Evolutionary conservation across 1,139 yeast species (phyloP), one percentile per base, ranked within the genome.

Genomic region (Yamadazyma atmosphaerica): DNA sequence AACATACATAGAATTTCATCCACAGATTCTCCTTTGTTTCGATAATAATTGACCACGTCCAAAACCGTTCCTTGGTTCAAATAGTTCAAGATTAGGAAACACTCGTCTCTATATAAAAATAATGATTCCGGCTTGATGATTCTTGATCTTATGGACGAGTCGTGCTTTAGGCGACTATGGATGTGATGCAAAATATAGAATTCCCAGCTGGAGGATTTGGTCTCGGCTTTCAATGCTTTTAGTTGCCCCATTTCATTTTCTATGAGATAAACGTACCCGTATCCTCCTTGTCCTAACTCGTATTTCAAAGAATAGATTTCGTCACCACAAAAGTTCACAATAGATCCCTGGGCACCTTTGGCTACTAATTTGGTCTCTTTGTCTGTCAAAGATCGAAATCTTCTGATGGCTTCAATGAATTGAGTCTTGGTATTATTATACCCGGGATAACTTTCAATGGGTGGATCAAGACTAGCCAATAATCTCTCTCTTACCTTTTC

Each of bases 161-260:
- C 42, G 16, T 32, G 33, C 12, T 37, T 23, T 17, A 71, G 50
- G 38, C 77, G 53, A 16, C 61, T 51, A 36, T 76, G 79, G 8
- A 86, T 63, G 50, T 79, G 81, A 24, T 64, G 72, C 39, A 86
- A 63, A 19, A 88, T 79, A 54, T 86, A 88, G 51, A 77, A 86
- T 57, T 89, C 97, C 96, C 96, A 89, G 9, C 79, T 70, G 29
- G 80, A 77, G 0, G 88, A 65, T 0, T 92, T 89, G 16, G 74
- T 68, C 52, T 86, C 90, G 10, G 85, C 77, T 53, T 89, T 89
- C 41, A 89, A 62, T 0, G 96, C 96, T 38, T 72, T 73, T 25
- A 77, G 54, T 4, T 63, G 55, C 0, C 88, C 89, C 13, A 68
- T 60, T 39, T 78, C 79, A 9, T 81, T 72, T 56, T 86, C 94